Evolutionary conservation across 148 eudicot species (phyloP).

Genomic region (Nepenthes mirabilis): DNA sequence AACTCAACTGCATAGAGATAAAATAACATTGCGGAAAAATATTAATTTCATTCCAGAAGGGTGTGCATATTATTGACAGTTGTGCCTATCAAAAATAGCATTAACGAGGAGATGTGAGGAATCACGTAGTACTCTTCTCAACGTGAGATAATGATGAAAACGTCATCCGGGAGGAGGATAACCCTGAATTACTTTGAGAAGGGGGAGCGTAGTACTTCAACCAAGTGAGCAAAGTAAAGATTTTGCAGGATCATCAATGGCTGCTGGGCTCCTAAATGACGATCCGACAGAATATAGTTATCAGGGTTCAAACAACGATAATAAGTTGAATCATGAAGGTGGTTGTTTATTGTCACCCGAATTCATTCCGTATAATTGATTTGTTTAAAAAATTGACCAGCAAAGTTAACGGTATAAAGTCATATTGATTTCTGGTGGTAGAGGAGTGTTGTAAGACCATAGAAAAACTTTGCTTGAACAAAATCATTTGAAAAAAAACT

Average conservation of each 20-base stretch:
- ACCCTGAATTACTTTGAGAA: background rate
- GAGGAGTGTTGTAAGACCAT: too few relatives aligned
- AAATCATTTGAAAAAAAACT: too few relatives aligned
- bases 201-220: background rate
- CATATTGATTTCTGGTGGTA: too few relatives aligned
- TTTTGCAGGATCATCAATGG: conserved; percentile 6
- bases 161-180: background rate
- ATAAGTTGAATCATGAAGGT: conserved; percentile 7
- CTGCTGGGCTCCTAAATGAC: conserved; percentile 11
- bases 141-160: conserved; percentile 9
- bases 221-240: background rate
- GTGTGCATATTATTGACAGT: background rate
- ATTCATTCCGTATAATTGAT: too few relatives aligned
- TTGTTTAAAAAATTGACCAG: too few relatives aligned
- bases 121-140: background rate
- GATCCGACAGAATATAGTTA: conserved; percentile 17
- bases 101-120: background rate
- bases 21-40: background rate
- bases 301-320: conserved; percentile 11
- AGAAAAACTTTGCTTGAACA: too few relatives aligned
- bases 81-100: background rate
- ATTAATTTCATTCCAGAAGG: background rate
- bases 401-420: too few relatives aligned
- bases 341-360: conserved; percentile 20
- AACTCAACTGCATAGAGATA: background rate